phyloP scores from a whole-genome alignment of 257 asterid genomes.

The Cruciata laevipes region DNA sequence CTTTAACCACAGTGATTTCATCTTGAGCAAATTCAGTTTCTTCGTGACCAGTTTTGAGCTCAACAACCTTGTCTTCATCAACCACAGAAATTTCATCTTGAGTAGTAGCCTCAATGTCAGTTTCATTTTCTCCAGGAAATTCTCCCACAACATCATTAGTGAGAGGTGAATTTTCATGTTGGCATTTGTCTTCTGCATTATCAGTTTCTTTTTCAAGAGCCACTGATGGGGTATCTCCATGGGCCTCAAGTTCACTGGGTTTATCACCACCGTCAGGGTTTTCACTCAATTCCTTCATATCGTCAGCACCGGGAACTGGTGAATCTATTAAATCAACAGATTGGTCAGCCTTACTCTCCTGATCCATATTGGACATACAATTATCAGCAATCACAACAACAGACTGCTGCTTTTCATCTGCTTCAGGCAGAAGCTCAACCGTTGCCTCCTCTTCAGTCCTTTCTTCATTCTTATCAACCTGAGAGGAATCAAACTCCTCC shows the following conservation, averaged over 20 bases:
- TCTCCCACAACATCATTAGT: too few relatives aligned
- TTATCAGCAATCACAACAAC: background rate
- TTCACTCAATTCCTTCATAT: conserved; percentile 3
- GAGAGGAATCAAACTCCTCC: background rate
- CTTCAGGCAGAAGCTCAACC: background rate
- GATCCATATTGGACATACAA: conserved; percentile 2
- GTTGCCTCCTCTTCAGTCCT: conserved; percentile 7
- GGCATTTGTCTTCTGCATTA: too few relatives aligned
- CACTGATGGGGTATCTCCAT: background rate
- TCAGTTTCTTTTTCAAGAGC: background rate
- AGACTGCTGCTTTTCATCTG: background rate
- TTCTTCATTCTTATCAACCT: background rate
- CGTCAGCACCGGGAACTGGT: conserved; percentile 12
- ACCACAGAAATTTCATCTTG: background rate
- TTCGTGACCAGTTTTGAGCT: background rate
- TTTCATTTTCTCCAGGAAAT: background rate
- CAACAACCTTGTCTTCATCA: background rate
- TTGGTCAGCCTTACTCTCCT: conserved; percentile 13
- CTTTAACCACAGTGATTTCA: background rate
- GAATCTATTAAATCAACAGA: background rate
- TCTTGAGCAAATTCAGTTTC: background rate
- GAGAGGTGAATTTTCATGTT: too few relatives aligned
- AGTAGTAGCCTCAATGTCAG: background rate
- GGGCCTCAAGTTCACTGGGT: conserved; percentile 6
- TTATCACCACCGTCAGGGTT: background rate